Evolutionary conservation across 306 rosid species (phyloP), one percentile per base, ranked within the genome.

Genomic region (Ceratonia siliqua): DNA sequence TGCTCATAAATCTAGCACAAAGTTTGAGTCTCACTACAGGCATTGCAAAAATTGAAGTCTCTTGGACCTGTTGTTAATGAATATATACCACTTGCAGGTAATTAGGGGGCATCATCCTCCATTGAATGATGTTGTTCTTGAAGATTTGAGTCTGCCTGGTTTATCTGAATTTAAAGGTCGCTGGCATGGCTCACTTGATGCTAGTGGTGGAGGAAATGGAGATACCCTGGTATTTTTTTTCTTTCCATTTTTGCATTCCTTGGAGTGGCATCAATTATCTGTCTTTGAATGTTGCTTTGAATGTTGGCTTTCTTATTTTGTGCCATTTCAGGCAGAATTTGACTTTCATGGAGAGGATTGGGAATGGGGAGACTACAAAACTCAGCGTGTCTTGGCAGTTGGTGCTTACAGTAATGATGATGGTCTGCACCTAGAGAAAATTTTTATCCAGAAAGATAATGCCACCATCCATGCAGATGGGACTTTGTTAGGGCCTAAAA

Each of bases 291-390:
- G n/a, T n/a, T n/a, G n/a, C n/a, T n/a, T n/a, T n/a, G 73, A 72
- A n/a, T n/a, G n/a, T 64, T 43, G 56, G 48, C 61, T 58, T 84
- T 74, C 79, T 79, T 71, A 56, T 81, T 75, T 13, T 77, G 25
- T 62, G 21, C 42, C 45, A 70, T 68, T 71, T 81, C 91, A 93
- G 98, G 97, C 97, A 62, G 95, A 93, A 65, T 93, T 93, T 81
- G 98, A 93, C 76, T 91, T 93, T 75, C 92, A 82, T 22, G 98
- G 98, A 53, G 96, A 91, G 81, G 98, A 91, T 65, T 93, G 98
- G 98, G 98, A 93, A 72, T 93, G 98, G 98, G 98, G 98, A 80
- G 85, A 92, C 82, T 91, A 91, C 85, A 91, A 93, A 87, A 89
- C 93, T 62, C 97, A 93, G 79, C 96, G 87, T 50, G 90, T 93